Conservation (phyloP, 305 asterid species). For the Solanum hybrid region DNA sequence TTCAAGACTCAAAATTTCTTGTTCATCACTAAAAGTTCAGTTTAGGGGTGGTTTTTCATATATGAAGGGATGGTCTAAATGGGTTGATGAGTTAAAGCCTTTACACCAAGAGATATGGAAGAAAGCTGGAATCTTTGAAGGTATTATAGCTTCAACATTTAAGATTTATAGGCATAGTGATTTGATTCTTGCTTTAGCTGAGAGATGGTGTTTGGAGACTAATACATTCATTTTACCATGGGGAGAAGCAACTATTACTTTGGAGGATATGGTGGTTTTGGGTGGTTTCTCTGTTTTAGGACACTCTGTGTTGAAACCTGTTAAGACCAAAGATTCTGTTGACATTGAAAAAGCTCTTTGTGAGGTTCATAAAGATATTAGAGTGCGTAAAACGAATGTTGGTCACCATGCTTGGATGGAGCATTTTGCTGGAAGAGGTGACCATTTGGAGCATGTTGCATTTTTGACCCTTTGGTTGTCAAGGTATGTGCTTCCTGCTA, state of each 20-base stretch:
- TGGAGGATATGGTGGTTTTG: slow-evolving; percentile 23
- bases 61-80: slow-evolving; percentile 16
- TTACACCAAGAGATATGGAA: slow-evolving; percentile 16
- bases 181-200: slow-evolving; percentile 16
- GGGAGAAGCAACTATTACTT: slow-evolving; percentile 32
- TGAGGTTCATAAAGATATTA: background rate
- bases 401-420: slow-evolving; percentile 11
- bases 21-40: background rate
- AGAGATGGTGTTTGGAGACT: slow-evolving; percentile 25
- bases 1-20: background rate
- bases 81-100: slow-evolving; percentile 19
- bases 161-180: slow-evolving; percentile 1
- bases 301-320: too few species aligned
- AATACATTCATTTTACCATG: slow-evolving; percentile 31
- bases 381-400: background rate
- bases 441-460: slow-evolving; percentile 31
- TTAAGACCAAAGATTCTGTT: too few species aligned
- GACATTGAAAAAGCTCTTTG: background rate
- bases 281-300: slow-evolving; percentile 37
- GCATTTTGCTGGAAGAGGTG: slow-evolving; percentile 15
- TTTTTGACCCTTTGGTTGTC: slow-evolving; percentile 35
- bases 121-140: slow-evolving; percentile 26
- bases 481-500: slow-evolving; percentile 20
- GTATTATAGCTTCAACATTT: slow-evolving; percentile 17
- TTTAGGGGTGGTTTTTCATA: slow-evolving; percentile 9